phyloP scores from a whole-genome alignment of 371 early-diverging fungal genomes.

The Massospora cicadina region DNA sequence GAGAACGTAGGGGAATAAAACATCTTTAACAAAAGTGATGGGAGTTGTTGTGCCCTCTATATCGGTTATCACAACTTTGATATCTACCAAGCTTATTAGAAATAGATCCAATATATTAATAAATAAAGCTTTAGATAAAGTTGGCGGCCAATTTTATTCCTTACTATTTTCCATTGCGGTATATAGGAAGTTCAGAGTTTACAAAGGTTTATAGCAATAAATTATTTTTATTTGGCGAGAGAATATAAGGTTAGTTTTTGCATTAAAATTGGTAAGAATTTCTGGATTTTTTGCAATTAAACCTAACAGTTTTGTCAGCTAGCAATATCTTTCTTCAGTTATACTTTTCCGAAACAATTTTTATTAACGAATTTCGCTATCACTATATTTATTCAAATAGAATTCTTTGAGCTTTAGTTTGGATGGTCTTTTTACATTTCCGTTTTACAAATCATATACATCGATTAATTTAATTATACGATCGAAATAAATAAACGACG shows the following conservation, averaged over 20 bases:
- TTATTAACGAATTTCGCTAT: too few relatives aligned
- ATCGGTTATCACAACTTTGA: constrained; percentile 47
- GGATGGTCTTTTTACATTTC: too few relatives aligned
- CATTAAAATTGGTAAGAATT: background rate
- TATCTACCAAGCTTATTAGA: constrained; percentile 15
- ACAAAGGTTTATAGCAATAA: background rate
- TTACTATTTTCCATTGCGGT: background rate
- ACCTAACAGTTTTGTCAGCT: too few relatives aligned
- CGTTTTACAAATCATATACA: too few relatives aligned
- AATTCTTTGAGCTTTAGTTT: too few relatives aligned
- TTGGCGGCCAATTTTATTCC: background rate
- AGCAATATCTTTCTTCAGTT: too few relatives aligned
- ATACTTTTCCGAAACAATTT: too few relatives aligned
- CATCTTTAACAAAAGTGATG: constrained; percentile 84
- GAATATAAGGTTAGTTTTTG: background rate
- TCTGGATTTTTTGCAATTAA: too few relatives aligned
- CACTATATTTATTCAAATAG: too few relatives aligned
- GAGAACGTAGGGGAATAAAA: constrained; percentile 69
- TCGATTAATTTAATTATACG: too few relatives aligned
- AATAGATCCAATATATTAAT: background rate
- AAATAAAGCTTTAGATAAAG: background rate
- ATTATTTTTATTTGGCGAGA: background rate
- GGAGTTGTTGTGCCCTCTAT: constrained; percentile 96
- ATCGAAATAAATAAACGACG: too few relatives aligned
- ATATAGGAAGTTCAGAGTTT: background rate